Percentiles rank a stretch among this genome's conserved stretches.
Conservation (phyloP, 331 rosid species). For the Ulmus americana region DNA sequence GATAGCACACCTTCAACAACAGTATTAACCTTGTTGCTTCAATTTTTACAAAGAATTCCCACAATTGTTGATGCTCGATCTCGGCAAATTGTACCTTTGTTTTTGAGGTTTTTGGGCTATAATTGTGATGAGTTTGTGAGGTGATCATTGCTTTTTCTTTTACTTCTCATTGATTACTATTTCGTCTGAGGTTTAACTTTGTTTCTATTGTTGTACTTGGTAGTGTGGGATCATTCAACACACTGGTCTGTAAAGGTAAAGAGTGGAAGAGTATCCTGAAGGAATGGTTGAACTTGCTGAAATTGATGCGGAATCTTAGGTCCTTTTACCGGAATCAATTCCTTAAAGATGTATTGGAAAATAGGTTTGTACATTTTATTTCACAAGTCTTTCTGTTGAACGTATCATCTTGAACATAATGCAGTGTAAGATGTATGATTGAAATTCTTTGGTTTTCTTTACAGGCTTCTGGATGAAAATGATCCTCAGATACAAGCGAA, state of each 20-base stretch:
- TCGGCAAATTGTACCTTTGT: conserved; percentile 52
- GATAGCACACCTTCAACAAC: conserved; percentile 63
- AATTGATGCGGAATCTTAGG: conserved; percentile 60
- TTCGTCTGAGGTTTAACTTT: conserved; percentile 15
- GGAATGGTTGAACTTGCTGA: conserved; percentile 92
- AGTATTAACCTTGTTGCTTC: conserved; percentile 56
- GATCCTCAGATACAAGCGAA: conserved; percentile 76
- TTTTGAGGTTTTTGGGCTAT: conserved; percentile 77
- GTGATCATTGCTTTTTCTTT: conserved; percentile 34
- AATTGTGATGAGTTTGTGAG: conserved; percentile 38
- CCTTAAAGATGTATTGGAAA: conserved; percentile 68
- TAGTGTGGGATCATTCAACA: conserved; percentile 72
- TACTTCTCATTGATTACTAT: conserved; percentile 7
- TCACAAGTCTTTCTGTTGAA: background rate
- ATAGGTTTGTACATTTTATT: conserved; percentile 45
- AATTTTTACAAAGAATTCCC: conserved; percentile 65
- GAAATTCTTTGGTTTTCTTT: conserved; percentile 23
- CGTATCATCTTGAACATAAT: background rate
- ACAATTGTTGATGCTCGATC: conserved; percentile 53
- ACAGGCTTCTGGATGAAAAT: conserved; percentile 82
- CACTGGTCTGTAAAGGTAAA: conserved; percentile 66
- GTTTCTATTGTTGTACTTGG: conserved; percentile 20
- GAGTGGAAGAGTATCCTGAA: conserved; percentile 79
- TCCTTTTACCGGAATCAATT: conserved; percentile 52
- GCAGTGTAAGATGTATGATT: background rate